Base-by-base conservation (phyloP, 768 basidiomycete genomes). In the Trametes meyenii region DNA sequence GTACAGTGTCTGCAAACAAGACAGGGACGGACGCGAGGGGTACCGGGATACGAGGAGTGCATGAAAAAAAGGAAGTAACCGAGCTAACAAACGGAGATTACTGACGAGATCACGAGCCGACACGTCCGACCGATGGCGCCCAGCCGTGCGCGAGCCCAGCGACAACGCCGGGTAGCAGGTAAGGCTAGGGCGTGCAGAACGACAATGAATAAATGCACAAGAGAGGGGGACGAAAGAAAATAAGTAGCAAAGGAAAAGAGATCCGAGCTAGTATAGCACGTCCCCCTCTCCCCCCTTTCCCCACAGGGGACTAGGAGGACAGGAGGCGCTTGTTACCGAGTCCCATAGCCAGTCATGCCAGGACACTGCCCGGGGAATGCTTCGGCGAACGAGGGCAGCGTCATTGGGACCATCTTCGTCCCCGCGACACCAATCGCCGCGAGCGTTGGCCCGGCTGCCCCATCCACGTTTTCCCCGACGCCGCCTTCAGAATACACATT, bases 251-350 rank as follows among this genome's bases (percentile, higher is more conserved):
- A n/a, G 17, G 17, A 36, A 43, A 44, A 35, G 24, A 44, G 29
- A 59, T 46, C 57, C 57, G 29, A 39, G 42, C 53, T 38, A 42
- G 38, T 50, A 55, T 42, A 35, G 44, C 21, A 40, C 50, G n/a
- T 23, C 48, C 57, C 51, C 62, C 62, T 64, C 63, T 61, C 59
- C 59, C 50, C 59, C 60, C 63, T 61, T 64, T 60, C 63, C 63
- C 59, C 59, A 29, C 59, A 57, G 63, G 60, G 58, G 63, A 61
- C 58, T 42, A 64, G 55, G 51, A 48, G 52, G 59, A 64, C 63
- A 64, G 63, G 63, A 64, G 59, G 54, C 59, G 42, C 46, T 42
- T n/a, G 38, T 61, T 60, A 61, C 58, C 60, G 56, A 44, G 55
- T 39, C 38, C 55, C 63, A 21, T 39, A 42, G 35, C 51, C 59